A percentile compares a stretch with the other conserved stretches of the same genome.
phyloP scores from a whole-genome alignment of 495 filamentous ascomycete genomes.

The Daldinia childiae region DNA sequence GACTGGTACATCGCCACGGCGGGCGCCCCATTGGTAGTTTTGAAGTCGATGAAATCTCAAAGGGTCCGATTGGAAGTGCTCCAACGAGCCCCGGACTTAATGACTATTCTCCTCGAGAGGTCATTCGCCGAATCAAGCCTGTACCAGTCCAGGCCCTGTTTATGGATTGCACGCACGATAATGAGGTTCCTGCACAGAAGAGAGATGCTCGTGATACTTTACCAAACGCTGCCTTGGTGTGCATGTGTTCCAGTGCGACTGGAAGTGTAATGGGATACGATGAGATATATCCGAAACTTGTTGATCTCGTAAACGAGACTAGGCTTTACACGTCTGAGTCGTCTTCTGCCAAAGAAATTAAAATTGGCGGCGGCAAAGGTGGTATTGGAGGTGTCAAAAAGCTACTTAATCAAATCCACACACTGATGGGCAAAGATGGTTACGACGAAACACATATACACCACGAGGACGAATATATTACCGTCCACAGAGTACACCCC shows the following conservation, averaged over 20 bases:
- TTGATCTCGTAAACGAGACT: constrained; percentile 90
- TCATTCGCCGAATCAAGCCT: constrained; percentile 76
- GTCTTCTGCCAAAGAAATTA: constrained; percentile 65
- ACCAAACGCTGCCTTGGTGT: constrained; percentile 93
- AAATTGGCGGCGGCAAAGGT: constrained; percentile 69
- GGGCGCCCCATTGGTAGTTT: constrained; percentile 97
- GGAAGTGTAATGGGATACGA: constrained; percentile 99
- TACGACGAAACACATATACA: constrained; percentile 97
- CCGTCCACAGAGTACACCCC: constrained; percentile 93
- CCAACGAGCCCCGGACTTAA: constrained; percentile 40
- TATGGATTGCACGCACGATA: constrained; percentile 99
- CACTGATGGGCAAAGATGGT: constrained; percentile 89
- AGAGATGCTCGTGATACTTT: constrained; percentile 93
- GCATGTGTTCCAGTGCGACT: constrained; percentile 92
- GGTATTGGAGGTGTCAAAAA: constrained; percentile 92
- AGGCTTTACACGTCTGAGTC: constrained; percentile 79
- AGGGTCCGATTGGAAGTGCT: constrained; percentile 38
- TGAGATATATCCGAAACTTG: constrained; percentile 90
- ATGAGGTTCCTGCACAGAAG: constrained; percentile 95
- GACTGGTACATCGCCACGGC: constrained; percentile 92
- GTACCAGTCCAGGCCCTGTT: constrained; percentile 92
- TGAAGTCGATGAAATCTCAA: constrained; percentile 73
- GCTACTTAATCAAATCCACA: constrained; percentile 90
- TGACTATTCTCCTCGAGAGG: constrained; percentile 56
- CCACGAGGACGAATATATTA: constrained; percentile 94